A percentile compares a stretch with the other conserved stretches of the same genome.
Evolutionary conservation across 1,139 yeast species (phyloP).

Genomic region (Candida glucosophila): DNA sequence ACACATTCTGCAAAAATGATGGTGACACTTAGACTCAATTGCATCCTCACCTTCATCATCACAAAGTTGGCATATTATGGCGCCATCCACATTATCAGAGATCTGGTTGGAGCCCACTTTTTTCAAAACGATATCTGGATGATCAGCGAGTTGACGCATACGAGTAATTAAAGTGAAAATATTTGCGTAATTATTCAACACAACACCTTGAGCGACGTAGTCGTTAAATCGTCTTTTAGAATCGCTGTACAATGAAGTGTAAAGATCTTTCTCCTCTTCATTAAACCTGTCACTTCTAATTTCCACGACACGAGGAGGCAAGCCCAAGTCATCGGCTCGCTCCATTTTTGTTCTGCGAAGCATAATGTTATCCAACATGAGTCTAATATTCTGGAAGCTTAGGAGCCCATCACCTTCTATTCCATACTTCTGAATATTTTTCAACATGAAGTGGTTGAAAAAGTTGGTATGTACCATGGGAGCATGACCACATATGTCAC

Average conservation of each 20-base stretch:
- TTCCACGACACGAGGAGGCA: slow-evolving; percentile 91
- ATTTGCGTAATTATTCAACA: slow-evolving; percentile 89
- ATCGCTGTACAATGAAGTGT: slow-evolving; percentile 80
- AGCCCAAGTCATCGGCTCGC: slow-evolving; percentile 92
- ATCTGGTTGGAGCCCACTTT: slow-evolving; percentile 42
- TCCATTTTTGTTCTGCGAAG: slow-evolving; percentile 89
- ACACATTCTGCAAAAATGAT: slow-evolving; percentile 86
- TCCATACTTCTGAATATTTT: slow-evolving; percentile 82
- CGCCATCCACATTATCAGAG: slow-evolving; percentile 38
- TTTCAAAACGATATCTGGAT: slow-evolving; percentile 88
- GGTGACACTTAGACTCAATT: slow-evolving; percentile 88
- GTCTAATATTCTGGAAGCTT: slow-evolving; percentile 70
- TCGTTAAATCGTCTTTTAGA: slow-evolving; percentile 77
- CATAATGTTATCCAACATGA: slow-evolving; percentile 72
- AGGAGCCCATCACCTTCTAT: slow-evolving; percentile 71
- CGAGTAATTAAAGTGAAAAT: slow-evolving; percentile 91
- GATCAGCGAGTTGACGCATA: slow-evolving; percentile 97
- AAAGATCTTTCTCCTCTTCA: slow-evolving; percentile 89
- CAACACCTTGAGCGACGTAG: slow-evolving; percentile 92
- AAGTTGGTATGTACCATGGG: slow-evolving; percentile 94
- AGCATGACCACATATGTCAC: slow-evolving; percentile 81
- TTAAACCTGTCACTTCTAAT: slow-evolving; percentile 80
- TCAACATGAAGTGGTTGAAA: slow-evolving; percentile 90
- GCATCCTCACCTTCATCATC: slow-evolving; percentile 99
- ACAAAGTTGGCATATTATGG: slow-evolving; percentile 82